Evolutionary conservation across 106 monocot species (phyloP).

Genomic region (Xerophyta viscosa): DNA sequence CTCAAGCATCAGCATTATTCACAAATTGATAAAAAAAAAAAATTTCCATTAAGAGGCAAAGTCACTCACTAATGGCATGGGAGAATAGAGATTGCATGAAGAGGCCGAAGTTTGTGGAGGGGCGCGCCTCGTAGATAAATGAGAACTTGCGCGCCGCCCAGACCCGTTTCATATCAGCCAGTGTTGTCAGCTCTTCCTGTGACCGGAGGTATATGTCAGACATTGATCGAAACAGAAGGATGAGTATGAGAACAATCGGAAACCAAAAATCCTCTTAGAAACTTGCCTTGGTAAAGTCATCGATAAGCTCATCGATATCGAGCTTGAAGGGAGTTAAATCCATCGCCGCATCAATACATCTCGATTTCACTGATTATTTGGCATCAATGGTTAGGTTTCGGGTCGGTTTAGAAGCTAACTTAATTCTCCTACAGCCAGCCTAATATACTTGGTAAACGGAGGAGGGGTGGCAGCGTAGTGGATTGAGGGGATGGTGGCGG

Average conservation of each 20-base stretch:
- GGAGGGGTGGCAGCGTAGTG: too few relatives aligned
- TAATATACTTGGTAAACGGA: too few relatives aligned
- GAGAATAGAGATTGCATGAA: slow-evolving; percentile 80
- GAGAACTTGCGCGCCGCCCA: slow-evolving; percentile 68
- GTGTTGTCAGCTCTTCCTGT: slow-evolving; percentile 31
- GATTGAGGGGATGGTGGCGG: too few relatives aligned
- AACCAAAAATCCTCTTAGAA: neutral
- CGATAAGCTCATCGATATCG: slow-evolving; percentile 70
- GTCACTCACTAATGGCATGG: slow-evolving; percentile 40
- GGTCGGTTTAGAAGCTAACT: too few relatives aligned
- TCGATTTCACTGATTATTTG: too few relatives aligned
- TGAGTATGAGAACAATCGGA: neutral
- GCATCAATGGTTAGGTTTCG: too few relatives aligned
- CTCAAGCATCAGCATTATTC: too few relatives aligned
- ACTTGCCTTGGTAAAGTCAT: slow-evolving; percentile 38
- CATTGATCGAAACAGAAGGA: too few relatives aligned
- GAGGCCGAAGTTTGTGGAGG: slow-evolving; percentile 31
- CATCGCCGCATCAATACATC: slow-evolving; percentile 14
- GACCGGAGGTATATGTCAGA: neutral
- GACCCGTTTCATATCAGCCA: slow-evolving; percentile 55
- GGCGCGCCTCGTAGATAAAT: slow-evolving; percentile 56
- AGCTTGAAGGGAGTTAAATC: slow-evolving; percentile 56
- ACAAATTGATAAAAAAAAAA: too few relatives aligned
- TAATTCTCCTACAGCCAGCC: too few relatives aligned
- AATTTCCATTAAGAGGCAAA: neutral